Base-by-base conservation (phyloP, 2,329 filamentous ascomycete genomes). In the Sarocladium brachiariae region DNA sequence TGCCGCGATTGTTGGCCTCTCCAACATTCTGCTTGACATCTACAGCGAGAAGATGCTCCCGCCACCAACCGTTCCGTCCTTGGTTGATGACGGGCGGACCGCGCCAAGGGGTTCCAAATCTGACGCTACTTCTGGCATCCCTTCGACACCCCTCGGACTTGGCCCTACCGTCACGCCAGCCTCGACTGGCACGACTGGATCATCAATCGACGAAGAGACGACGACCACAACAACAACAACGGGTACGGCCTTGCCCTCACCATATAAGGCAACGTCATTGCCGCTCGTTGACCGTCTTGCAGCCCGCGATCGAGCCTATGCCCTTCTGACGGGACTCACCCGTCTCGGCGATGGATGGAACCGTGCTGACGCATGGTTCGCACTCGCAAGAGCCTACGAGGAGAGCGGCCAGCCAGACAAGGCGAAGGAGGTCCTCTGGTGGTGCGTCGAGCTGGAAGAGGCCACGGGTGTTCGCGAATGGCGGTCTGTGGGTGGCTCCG, bases 391-490 rank as follows among this genome's bases (percentile, higher is more conserved):
- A 55, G 90, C 89, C 9, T 88, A 96, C 61, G 93, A 99, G 67
- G 82, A 90, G 63, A 87, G 88, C 52, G 87, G 86, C 0, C 88
- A 96, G 70, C 68, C 81, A 2, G 87, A 93, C 33, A 95, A 92
- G 72, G 87, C 93, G 13, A 95, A 91, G 70, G 87, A 93, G 58
- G 89, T 91, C 41, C 76, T 97, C 6, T 97, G 93, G 93, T 97
- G 92, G 90, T 95, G 91, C 59, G 87, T 99, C 11, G 90, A 96
- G 68, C 74, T 99, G 25, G 93, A 97, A 64, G 92, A 99, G 64
- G 83, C 81, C 7, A 82, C 81, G 56, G 89, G 86, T 0, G 78
- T 96, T 45, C 81, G 93, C 52, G 78, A 80, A 52, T 97, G 92
- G 93, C 77, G 74, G 25, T 83, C 78, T 57, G 76, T 89, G 24